Evolutionary conservation across 352 stramenopile genomes (phyloP), one percentile per base, ranked within the genome.

Genomic region (Phytophthora ramorum): DNA sequence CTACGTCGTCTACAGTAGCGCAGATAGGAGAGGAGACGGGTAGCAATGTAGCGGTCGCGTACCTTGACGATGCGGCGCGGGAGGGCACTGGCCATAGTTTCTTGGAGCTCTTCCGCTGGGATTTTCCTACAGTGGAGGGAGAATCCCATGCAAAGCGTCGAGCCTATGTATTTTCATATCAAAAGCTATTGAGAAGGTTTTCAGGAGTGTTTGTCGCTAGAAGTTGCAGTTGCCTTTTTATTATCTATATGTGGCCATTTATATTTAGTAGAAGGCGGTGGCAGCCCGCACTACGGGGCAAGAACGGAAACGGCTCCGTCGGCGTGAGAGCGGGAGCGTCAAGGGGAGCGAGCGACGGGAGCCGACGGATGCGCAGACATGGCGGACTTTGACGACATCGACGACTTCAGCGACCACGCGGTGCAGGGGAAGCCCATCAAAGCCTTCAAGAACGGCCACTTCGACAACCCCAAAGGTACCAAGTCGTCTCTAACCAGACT

Each of bases 21-120:
- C 28, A 53, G 7, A 19, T 12, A 62, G 17, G 9, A 16, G 14
- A 26, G 19, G 26, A 43, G 16, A 4, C 30, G 52, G 48, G 16
- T 1, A 1, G 1, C n/a, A 16, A 22, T 17, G 22, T 1, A 37
- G 6, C 7, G 17, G 30, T 19, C 22, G 22, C 53, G 17, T 43
- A 90, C 81, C 75, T 93, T 93, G 61, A 93, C 82, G 61, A 93
- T 93, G 19, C 85, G 82, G 34, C 85, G 80, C 26, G 81, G 85
- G 47, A 93, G 75, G 14, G 76, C 70, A 64, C 77, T 90, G 51
- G 83, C 81, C 80, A 88, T 89, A 16, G 10, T 66, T 67, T 37
- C 61, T 70, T 30, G 4, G 16, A 28, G 38, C 24, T 28, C 47
- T 63, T 55, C 19, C 40, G 40, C 30, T 67, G 44, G 40, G 43